Conservation (phyloP, 2,329 filamentous ascomycete species). For the Neoscytalidium dimidiatum region DNA sequence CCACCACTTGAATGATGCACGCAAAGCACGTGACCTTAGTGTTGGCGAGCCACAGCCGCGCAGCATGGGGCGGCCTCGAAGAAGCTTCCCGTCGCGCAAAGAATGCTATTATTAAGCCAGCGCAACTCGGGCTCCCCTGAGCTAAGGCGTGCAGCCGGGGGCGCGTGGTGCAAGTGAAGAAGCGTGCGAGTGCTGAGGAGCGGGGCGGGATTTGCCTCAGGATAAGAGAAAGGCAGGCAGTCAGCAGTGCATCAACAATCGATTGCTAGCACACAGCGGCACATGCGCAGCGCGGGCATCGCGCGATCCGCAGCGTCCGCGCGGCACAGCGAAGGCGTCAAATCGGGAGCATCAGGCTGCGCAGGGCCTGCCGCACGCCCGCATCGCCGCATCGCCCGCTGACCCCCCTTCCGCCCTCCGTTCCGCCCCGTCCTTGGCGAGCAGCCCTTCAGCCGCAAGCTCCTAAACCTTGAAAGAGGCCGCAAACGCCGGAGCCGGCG, state of each 20-base stretch:
- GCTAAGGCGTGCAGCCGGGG: background rate
- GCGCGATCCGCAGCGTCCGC: background rate
- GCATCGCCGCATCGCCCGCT: background rate
- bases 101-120: background rate
- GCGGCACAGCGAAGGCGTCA: background rate
- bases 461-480: slow-evolving; percentile 17
- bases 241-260: background rate
- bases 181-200: background rate
- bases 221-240: background rate
- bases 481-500: slow-evolving; percentile 16
- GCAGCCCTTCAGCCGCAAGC: slow-evolving; percentile 16
- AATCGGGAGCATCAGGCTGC: background rate
- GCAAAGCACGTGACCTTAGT: background rate
- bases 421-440: slow-evolving; percentile 14
- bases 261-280: background rate
- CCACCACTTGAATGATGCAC: background rate
- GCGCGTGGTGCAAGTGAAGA: background rate
- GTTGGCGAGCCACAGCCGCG: background rate
- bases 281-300: background rate
- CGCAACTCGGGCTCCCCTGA: background rate
- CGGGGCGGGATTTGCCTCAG: background rate
- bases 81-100: background rate
- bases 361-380: background rate
- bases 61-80: background rate
- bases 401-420: background rate